These are phyloP conservation scores for Alternaria infectoria DNA, from an alignment of 2,329 filamentous ascomycete genomes.

Conservation along the genomic window DNA sequence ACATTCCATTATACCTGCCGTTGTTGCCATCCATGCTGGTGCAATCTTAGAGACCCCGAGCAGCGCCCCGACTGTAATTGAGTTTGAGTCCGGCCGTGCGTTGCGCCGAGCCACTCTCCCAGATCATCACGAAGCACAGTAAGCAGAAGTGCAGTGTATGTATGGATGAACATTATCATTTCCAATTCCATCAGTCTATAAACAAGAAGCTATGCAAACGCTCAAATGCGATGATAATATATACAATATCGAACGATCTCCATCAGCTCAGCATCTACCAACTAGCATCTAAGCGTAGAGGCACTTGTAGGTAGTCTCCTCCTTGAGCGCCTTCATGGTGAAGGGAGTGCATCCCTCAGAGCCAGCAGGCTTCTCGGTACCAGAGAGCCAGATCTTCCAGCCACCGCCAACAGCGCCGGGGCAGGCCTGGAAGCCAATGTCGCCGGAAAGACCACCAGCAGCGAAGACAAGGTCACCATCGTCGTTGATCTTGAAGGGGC, in stretches of 20 bases:
- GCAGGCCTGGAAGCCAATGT: slow-evolving; percentile 60
- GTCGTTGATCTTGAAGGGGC: slow-evolving; percentile 56
- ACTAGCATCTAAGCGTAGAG: slow-evolving; percentile 7
- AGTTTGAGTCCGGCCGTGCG: background rate
- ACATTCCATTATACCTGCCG: background rate
- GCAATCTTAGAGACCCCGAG: background rate
- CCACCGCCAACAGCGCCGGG: slow-evolving; percentile 54
- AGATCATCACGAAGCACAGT: background rate
- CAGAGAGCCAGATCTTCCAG: slow-evolving; percentile 37
- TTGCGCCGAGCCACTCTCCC: background rate
- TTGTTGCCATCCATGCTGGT: background rate
- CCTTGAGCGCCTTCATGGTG: slow-evolving; percentile 10
- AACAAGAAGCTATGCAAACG: slow-evolving; percentile 7
- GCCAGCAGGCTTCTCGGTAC: slow-evolving; percentile 27
- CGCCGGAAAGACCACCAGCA: slow-evolving; percentile 28
- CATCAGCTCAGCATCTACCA: background rate
- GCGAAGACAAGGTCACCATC: slow-evolving; percentile 56
- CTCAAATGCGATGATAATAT: slow-evolving; percentile 2
- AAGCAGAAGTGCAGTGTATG: background rate
- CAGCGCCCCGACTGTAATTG: background rate
- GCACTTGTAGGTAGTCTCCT: slow-evolving; percentile 9
- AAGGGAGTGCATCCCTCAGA: slow-evolving; percentile 6
- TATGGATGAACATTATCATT: background rate
- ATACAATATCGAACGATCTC: slow-evolving; percentile 1
- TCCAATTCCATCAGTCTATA: background rate